Percentiles rank a stretch among this genome's conserved stretches.
Evolutionary conservation across 257 asterid species (phyloP).

Genomic region (Solanum bukasovii): DNA sequence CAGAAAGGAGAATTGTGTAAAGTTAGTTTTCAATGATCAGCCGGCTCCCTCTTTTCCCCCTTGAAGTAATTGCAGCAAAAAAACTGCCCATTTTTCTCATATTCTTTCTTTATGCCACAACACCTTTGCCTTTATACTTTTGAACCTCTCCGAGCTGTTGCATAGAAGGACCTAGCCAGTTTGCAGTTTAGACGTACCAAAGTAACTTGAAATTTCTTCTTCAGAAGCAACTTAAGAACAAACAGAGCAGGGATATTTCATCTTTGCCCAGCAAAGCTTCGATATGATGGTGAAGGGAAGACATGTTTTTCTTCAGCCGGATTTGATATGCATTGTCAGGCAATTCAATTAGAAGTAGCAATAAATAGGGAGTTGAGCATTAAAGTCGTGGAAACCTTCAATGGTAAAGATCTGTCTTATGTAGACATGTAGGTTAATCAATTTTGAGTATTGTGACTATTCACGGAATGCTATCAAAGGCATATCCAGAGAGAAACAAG

Average conservation of each 20-base stretch:
- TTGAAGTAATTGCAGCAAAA: not conserved
- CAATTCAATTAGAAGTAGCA: not conserved
- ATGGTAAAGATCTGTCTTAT: not conserved
- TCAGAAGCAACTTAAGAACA: not conserved
- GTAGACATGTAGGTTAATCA: not conserved
- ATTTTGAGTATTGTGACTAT: not conserved
- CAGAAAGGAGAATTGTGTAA: not conserved
- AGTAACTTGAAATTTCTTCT: not conserved
- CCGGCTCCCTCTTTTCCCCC: not conserved
- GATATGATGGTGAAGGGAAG: not conserved
- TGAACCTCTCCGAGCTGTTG: not conserved
- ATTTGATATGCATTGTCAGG: not conserved
- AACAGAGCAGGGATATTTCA: not conserved
- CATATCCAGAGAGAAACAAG: not conserved
- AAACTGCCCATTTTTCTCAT: not conserved
- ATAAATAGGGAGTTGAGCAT: not conserved
- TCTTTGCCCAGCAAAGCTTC: not conserved
- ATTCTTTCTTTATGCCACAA: not conserved
- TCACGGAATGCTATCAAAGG: not conserved
- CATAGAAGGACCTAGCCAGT: not conserved
- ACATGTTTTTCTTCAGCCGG: not conserved
- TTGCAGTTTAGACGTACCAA: not conserved
- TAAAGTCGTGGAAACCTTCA: not conserved
- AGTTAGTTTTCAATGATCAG: not conserved
- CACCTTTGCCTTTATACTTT: not conserved